Conservation (phyloP, 768 basidiomycete genomes). For the Russula sp. region DNA sequence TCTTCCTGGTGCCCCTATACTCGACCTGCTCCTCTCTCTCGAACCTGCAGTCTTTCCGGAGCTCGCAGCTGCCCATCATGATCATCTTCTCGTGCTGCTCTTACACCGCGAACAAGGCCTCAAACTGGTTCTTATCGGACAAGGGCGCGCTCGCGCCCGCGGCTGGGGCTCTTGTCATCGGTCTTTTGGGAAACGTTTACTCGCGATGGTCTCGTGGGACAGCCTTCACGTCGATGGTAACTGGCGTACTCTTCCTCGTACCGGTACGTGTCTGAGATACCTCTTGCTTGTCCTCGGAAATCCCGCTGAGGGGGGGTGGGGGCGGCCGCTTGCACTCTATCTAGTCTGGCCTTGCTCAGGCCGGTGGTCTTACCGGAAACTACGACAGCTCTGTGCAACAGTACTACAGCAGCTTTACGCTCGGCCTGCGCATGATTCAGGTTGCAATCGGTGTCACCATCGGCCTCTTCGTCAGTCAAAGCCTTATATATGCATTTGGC, state of each 20-base stretch:
- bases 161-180: constrained; percentile 71
- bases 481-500: constrained; percentile 73
- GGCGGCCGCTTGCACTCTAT: constrained; percentile 6
- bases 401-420: constrained; percentile 71
- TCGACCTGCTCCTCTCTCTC: constrained; percentile 67
- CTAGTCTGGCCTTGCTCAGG: constrained; percentile 72
- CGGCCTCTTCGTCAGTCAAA: constrained; percentile 76
- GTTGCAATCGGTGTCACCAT: constrained; percentile 84
- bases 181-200: constrained; percentile 76
- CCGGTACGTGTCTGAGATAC: constrained; percentile 50
- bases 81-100: constrained; percentile 70
- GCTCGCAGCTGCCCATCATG: constrained; percentile 71
- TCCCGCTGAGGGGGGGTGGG: not conserved
- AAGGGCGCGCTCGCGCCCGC: constrained; percentile 72
- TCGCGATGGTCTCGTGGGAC: constrained; percentile 71
- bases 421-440: constrained; percentile 78
- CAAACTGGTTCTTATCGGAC: constrained; percentile 55
- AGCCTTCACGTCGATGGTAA: constrained; percentile 89
- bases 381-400: constrained; percentile 57
- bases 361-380: constrained; percentile 59
- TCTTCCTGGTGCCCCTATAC: constrained; percentile 72
- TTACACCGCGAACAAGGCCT: constrained; percentile 63
- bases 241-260: constrained; percentile 85
- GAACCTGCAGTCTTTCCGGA: constrained; percentile 68
- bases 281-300: not conserved